A percentile compares a stretch with the other conserved stretches of the same genome.
Evolutionary conservation across 176 grass and related monocot genomes (phyloP).

Genomic region (Dendrocalamus sinicus): DNA sequence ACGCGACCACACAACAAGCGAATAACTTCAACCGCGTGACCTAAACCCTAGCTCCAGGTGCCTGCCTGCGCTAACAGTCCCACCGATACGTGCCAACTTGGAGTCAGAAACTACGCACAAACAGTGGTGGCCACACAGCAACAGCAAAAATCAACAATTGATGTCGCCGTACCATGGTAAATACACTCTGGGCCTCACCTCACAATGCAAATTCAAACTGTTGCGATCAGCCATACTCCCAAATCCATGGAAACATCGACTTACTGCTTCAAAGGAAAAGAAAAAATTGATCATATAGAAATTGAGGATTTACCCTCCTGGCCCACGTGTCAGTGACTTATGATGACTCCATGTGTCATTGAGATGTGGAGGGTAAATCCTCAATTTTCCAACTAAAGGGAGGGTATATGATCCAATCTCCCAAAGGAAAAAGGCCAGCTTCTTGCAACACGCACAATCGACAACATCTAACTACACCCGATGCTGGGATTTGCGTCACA

Average conservation of each 20-base stretch:
- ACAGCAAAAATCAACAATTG: background rate
- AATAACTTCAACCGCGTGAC: background rate
- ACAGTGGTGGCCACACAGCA: background rate
- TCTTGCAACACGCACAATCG: slow-evolving; percentile 3
- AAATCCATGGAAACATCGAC: background rate
- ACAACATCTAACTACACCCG: background rate
- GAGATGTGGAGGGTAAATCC: no score
- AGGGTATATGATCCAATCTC: no score
- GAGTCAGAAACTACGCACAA: background rate
- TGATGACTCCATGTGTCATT: no score
- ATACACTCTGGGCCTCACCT: background rate
- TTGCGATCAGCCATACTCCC: background rate
- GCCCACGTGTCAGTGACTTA: no score
- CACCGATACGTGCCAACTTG: background rate
- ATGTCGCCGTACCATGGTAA: background rate
- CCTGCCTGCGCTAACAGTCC: background rate
- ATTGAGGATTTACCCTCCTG: no score
- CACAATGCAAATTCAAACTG: background rate
- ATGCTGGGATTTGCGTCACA: background rate
- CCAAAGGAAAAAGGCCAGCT: background rate
- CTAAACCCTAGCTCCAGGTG: slow-evolving; percentile 34
- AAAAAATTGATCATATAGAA: no score
- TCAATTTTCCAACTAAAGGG: no score
- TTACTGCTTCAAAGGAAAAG: background rate
- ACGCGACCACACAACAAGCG: background rate